Evolutionary conservation across 371 early-diverging fungal genomes (phyloP).

Genomic region (Rhizopus delemar): DNA sequence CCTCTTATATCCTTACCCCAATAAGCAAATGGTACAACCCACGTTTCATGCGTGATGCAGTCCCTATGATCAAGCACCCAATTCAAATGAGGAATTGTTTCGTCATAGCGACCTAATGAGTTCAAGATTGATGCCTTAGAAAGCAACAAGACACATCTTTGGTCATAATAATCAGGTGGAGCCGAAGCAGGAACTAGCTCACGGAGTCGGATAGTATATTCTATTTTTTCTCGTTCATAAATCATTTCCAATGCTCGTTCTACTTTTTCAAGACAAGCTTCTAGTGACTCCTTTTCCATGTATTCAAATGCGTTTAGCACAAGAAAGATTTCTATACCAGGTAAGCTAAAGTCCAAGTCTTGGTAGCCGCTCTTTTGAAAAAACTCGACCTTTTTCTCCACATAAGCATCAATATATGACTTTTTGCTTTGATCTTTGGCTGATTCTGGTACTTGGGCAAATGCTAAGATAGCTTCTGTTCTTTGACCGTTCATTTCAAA

Average conservation of each 20-base stretch:
- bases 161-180: conserved; percentile 54
- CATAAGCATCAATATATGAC: conserved; percentile 60
- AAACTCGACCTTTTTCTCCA: conserved; percentile 53
- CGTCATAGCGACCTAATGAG: conserved; percentile 39
- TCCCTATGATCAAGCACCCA: conserved; percentile 63
- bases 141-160: conserved; percentile 42
- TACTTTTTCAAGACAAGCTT: conserved; percentile 41
- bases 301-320: conserved; percentile 62
- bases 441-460: conserved; percentile 47
- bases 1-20: conserved; percentile 50
- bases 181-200: conserved; percentile 45
- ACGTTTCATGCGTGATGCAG: conserved; percentile 52
- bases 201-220: conserved; percentile 42
- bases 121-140: conserved; percentile 48
- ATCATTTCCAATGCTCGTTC: conserved; percentile 47
- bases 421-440: conserved; percentile 46
- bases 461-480: conserved; percentile 51
- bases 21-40: conserved; percentile 67
- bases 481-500: conserved; percentile 54
- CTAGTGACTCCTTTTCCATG: conserved; percentile 50
- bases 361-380: conserved; percentile 59
- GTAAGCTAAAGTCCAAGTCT: conserved; percentile 58
- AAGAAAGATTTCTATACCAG: conserved; percentile 58
- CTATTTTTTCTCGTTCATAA: conserved; percentile 52
- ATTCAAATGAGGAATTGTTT: conserved; percentile 51